These are phyloP conservation scores for Thozetella sp. DNA, from an alignment of 495 filamentous ascomycete genomes.

Conservation along the genomic window DNA sequence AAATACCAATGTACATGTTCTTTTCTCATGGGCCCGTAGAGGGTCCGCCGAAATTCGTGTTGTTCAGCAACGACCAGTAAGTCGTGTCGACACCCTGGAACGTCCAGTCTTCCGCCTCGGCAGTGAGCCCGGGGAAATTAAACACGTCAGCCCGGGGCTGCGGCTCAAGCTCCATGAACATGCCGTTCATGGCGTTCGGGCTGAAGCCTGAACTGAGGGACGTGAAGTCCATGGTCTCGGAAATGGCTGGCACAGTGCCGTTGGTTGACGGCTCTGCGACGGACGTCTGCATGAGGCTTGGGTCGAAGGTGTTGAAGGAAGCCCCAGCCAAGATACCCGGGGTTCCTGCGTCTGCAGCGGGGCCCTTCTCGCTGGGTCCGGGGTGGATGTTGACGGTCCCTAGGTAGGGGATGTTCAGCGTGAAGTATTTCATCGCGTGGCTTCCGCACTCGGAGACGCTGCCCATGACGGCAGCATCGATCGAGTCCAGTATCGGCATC, in stretches of 20 bases:
- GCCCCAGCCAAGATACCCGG: background rate
- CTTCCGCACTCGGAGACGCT: conserved; percentile 6
- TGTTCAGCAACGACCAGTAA: conserved; percentile 28
- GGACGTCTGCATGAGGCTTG: background rate
- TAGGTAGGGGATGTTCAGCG: conserved; percentile 46
- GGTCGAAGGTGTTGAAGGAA: background rate
- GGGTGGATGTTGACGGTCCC: conserved; percentile 47
- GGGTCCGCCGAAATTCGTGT: conserved; percentile 2
- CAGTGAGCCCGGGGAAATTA: conserved; percentile 26
- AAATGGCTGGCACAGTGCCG: background rate
- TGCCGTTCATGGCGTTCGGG: conserved; percentile 15
- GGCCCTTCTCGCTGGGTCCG: conserved; percentile 6
- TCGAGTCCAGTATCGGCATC: conserved; percentile 33
- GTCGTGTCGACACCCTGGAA: conserved; percentile 40
- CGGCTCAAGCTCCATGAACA: conserved; percentile 33
- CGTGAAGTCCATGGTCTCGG: background rate
- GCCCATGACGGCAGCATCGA: conserved; percentile 9
- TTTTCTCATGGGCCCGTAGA: too few species aligned
- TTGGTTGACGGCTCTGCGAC: conserved; percentile 1
- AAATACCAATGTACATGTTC: too few species aligned
- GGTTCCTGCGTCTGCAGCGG: conserved; percentile 7
- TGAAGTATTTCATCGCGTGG: conserved; percentile 20
- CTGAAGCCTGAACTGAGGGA: conserved; percentile 6
- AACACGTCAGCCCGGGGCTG: conserved; percentile 12
- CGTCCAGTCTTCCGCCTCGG: conserved; percentile 40